Conservation (phyloP, 192 early-diverging fungal genomes). For the Entomortierella chlamydospora region DNA sequence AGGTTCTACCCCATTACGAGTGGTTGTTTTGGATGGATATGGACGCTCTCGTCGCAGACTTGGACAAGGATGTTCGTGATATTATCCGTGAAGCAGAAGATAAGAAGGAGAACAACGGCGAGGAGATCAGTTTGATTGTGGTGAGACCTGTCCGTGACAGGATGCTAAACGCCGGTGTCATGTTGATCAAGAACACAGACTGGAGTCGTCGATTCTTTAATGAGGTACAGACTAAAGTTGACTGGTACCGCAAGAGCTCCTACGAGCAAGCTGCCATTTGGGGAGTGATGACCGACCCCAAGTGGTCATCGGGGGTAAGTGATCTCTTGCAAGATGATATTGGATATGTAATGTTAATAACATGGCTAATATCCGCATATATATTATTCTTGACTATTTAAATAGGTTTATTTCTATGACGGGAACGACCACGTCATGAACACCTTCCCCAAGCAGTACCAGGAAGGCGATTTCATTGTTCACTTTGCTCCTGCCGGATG, state of each 20-base stretch:
- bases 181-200: conserved; percentile 67
- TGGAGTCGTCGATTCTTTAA: conserved; percentile 62
- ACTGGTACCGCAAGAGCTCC: conserved; percentile 54
- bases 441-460: conserved; percentile 63
- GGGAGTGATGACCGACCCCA: conserved; percentile 59
- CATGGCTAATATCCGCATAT: neutral
- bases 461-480: conserved; percentile 63
- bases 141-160: conserved; percentile 57
- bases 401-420: conserved; percentile 55
- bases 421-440: conserved; percentile 68
- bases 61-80: conserved; percentile 51
- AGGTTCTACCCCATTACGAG: conserved; percentile 67
- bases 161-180: conserved; percentile 71
- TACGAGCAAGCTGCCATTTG: conserved; percentile 71
- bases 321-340: neutral
- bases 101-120: conserved; percentile 4
- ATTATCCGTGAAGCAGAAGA: conserved; percentile 56
- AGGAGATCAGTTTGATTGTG: conserved; percentile 61
- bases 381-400: conserved; percentile 10
- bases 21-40: conserved; percentile 75
- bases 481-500: conserved; percentile 70
- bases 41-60: conserved; percentile 67
- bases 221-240: conserved; percentile 51
- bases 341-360: neutral
- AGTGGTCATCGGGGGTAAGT: conserved; percentile 48